Evolutionary conservation across 371 early-diverging fungal species (phyloP), one percentile per base, ranked within the genome.

Genomic region (Mucor plumbeus): DNA sequence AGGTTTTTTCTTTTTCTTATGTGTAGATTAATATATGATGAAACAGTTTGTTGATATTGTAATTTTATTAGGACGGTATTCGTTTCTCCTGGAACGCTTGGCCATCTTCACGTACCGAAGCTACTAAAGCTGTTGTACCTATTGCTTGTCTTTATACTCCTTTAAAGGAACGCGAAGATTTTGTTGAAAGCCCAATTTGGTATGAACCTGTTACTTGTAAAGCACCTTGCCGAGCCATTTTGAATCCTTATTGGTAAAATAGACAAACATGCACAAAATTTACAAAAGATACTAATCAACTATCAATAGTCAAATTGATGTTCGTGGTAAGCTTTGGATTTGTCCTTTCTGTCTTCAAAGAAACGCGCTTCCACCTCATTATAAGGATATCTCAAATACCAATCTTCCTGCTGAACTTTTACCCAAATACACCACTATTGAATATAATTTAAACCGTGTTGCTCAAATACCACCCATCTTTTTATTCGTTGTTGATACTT

Each of bases 11-110:
- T 4, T 43, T 58, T 58, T 17, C 34, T 55, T 17, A 39, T 7
- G 35, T 33, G 26, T 9, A 56, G n/a, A 35, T 39, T 26, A 26
- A 26, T 26, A 26, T 26, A 26, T 26, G 26, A 26, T 26, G 26
- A 26, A 19, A 19, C 19, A n/a, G 17, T 9, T 7, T 19, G 4
- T 47, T 10, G 3, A 14, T 14, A 1, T 21, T 8, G 11, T 1
- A 26, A 4, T 53, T 17, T 31, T 26, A 36, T 19, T 41, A 83
- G 80, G 96, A 96, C 73, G 98, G 98, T 66, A 89, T 97, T 74
- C 92, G 99, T 39, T 91, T 99, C 72, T 95, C 99, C 26, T 99
- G 99, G 99, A 99, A 99, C 85, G 95, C 95, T 33, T 97, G 97
- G 91, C 97, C 99, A 63, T 91, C 93, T 67, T 94, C 94, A 39